Percentiles rank a stretch among this genome's conserved stretches.
phyloP scores from a whole-genome alignment of 129 eudicot genomes.

The Flaveria linearis region DNA sequence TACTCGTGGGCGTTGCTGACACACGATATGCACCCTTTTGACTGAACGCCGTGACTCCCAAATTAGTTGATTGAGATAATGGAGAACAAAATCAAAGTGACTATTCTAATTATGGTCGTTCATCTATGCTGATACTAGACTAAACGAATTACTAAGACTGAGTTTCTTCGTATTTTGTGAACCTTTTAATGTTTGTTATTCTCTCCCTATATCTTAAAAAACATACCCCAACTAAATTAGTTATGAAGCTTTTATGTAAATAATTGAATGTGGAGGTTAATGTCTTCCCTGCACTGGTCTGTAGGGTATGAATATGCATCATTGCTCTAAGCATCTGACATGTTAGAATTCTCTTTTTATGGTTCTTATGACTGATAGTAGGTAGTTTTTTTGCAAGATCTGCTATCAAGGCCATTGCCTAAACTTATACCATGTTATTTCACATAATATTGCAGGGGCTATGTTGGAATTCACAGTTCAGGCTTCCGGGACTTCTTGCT shows the following conservation, averaged over 20 bases:
- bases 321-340: not conserved
- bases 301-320: not conserved
- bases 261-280: not conserved
- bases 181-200: not conserved
- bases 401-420: not conserved
- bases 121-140: not conserved
- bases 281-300: not conserved
- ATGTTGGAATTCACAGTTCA: conserved; percentile 89
- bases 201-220: not conserved
- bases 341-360: not conserved
- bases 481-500: conserved; percentile 91
- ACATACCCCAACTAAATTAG: not conserved
- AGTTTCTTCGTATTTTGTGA: not conserved
- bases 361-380: not conserved
- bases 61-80: not conserved
- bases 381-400: not conserved
- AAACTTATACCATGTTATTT: conserved; percentile 11
- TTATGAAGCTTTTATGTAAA: not conserved
- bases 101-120: not conserved
- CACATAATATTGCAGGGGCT: conserved; percentile 56
- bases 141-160: not conserved
- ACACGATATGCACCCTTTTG: not conserved
- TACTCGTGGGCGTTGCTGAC: not conserved
- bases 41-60: not conserved
- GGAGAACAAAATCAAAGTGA: not conserved